phyloP scores from a whole-genome alignment of 805 yeast species.

The Teunomyces panamensis region DNA sequence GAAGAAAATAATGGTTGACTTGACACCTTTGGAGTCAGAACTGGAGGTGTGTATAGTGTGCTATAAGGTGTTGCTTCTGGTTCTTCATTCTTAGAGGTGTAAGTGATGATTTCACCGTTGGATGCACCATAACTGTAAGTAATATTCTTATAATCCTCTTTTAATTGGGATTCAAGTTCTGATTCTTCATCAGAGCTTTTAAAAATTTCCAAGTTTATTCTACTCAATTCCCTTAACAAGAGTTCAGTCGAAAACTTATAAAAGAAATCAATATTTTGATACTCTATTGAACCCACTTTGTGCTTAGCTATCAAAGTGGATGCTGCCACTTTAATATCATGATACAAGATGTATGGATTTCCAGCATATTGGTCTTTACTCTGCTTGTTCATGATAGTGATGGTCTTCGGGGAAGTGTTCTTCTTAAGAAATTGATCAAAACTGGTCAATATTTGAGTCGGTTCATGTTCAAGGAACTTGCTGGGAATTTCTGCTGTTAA shows the following conservation, averaged over 20 bases:
- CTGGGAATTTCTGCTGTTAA: conserved; percentile 8
- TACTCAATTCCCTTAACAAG: conserved; percentile 57
- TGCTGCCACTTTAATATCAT: conserved; percentile 62
- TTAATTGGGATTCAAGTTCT: conserved; percentile 42
- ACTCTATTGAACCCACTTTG: conserved; percentile 47
- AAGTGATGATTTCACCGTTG: conserved; percentile 58
- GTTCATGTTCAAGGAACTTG: conserved; percentile 36
- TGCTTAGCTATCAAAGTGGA: conserved; percentile 45
- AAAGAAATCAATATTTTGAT: conserved; percentile 57
- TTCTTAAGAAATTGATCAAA: conserved; percentile 35
- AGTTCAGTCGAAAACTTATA: conserved; percentile 62
- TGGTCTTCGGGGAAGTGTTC: conserved; percentile 22
- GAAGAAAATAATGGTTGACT: conserved; percentile 82
- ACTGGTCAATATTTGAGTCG: conserved; percentile 42
- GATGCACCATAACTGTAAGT: conserved; percentile 48
- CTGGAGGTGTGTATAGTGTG: conserved; percentile 19
- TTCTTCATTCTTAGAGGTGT: conserved; percentile 31
- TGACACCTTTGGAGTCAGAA: conserved; percentile 45
- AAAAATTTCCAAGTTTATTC: conserved; percentile 33
- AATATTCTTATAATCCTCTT: conserved; percentile 60
- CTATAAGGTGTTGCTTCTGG: conserved; percentile 18
- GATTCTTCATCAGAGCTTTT: conserved; percentile 19
- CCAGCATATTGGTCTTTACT: conserved; percentile 34
- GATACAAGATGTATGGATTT: conserved; percentile 56
- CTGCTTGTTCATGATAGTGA: conserved; percentile 45